phyloP scores from a whole-genome alignment of 257 asterid species.

The Solanum paucissectum region DNA sequence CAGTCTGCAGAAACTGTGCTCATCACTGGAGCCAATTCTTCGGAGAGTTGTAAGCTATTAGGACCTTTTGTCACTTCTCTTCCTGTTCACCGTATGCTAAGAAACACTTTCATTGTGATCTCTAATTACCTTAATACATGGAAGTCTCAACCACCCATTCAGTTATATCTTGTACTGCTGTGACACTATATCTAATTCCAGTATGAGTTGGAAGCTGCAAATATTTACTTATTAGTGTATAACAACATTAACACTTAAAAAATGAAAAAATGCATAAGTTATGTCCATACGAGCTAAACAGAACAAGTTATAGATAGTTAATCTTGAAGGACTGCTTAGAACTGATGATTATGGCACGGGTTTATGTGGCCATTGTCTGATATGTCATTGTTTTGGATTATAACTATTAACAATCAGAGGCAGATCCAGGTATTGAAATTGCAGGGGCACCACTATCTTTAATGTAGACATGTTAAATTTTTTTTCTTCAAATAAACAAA shows the following conservation, averaged over 20 bases:
- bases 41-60: constrained; percentile 81
- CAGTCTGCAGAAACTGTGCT: constrained; percentile 91
- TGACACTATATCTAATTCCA: background rate
- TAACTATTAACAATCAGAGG: background rate
- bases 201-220: background rate
- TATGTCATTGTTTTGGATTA: background rate
- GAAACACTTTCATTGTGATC: background rate
- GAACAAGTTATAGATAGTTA: background rate
- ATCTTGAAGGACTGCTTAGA: background rate
- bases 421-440: background rate
- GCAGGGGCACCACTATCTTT: background rate
- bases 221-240: background rate
- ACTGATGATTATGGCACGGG: background rate
- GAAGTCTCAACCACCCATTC: background rate
- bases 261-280: background rate
- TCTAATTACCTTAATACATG: background rate
- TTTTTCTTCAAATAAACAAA: background rate
- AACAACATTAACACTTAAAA: background rate
- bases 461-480: background rate
- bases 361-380: background rate
- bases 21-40: constrained; percentile 89
- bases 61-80: background rate
- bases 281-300: background rate
- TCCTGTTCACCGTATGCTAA: background rate
- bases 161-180: background rate